These are phyloP conservation scores for Phytophthora chlamydospora DNA, from an alignment of 352 stramenopile species.

Conservation along the genomic window DNA sequence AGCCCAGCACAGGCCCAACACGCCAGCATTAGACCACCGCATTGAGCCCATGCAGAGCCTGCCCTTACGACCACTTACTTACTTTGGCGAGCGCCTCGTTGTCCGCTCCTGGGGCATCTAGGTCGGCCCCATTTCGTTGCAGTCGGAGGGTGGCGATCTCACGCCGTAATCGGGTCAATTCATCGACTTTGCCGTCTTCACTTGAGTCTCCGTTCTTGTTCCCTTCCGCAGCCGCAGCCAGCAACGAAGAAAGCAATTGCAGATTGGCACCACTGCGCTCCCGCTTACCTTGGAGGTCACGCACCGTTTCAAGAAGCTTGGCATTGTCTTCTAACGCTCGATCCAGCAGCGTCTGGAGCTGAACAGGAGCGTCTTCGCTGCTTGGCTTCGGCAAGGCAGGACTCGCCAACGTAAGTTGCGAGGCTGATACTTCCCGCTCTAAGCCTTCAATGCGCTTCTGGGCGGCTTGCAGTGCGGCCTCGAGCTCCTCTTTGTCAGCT, in stretches of 20 bases:
- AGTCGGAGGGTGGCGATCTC: conserved; percentile 44
- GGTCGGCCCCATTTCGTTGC: conserved; percentile 28
- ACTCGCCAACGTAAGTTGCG: conserved; percentile 1
- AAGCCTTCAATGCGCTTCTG: conserved; percentile 52
- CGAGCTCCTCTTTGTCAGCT: conserved; percentile 39
- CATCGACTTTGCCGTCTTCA: conserved; percentile 38
- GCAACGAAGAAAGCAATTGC: conserved; percentile 41
- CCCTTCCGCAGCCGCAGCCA: conserved; percentile 20
- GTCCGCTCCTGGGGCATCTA: conserved; percentile 26
- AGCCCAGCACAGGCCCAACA: conserved; percentile 37
- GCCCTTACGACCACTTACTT: conserved; percentile 41
- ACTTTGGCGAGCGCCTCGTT: conserved; percentile 44
- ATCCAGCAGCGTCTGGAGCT: conserved; percentile 58
- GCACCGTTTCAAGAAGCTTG: conserved; percentile 65
- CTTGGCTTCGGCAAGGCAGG: conserved; percentile 1
- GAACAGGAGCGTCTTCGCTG: conserved; percentile 17
- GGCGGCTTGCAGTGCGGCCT: conserved; percentile 33
- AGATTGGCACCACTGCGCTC: conserved; percentile 40
- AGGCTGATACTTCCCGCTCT: conserved; percentile 37
- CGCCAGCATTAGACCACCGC: conserved; percentile 39
- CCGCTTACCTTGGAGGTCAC: conserved; percentile 68
- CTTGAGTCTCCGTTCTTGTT: conserved; percentile 16
- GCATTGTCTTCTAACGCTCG: conserved; percentile 61
- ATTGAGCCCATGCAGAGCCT: conserved; percentile 38
- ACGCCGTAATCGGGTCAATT: conserved; percentile 48